A percentile compares a stretch with the other conserved stretches of the same genome.
These are phyloP conservation scores for Moricandia moricandioides DNA, from an alignment of 345 rosid genomes.

Conservation along the genomic window DNA sequence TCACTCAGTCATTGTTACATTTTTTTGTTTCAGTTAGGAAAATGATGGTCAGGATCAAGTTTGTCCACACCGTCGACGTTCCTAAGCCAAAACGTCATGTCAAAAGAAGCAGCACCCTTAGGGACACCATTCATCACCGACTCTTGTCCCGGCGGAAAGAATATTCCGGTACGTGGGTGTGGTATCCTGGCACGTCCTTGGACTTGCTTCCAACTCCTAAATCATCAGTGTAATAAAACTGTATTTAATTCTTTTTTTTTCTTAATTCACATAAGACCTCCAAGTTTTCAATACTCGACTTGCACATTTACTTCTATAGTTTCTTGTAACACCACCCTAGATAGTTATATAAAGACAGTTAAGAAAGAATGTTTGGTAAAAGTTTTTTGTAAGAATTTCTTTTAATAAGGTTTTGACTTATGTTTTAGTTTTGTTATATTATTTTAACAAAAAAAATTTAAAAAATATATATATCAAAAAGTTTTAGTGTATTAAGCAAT, in stretches of 20 bases:
- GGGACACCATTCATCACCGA: constrained; percentile 62
- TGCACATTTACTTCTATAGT: not conserved
- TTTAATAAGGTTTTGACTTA: not conserved
- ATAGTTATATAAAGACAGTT: not conserved
- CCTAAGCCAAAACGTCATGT: constrained; percentile 51
- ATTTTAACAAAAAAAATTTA: not conserved
- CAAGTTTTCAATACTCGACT: not conserved
- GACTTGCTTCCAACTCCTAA: constrained; percentile 31
- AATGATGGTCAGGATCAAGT: constrained; percentile 31
- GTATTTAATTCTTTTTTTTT: not conserved
- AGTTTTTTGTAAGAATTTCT: not conserved
- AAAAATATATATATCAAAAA: not conserved
- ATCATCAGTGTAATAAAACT: not conserved
- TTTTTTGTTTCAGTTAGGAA: not conserved
- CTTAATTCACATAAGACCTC: not conserved
- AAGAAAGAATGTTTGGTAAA: not conserved
- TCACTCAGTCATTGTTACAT: not conserved
- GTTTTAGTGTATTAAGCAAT: not conserved
- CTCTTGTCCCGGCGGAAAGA: constrained; percentile 58
- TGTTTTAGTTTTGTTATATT: not conserved
- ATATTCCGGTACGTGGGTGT: constrained; percentile 69
- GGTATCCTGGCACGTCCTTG: constrained; percentile 39
- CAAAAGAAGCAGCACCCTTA: constrained; percentile 46
- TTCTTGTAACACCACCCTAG: not conserved
- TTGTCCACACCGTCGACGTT: constrained; percentile 52